Evolutionary conservation across 164 flowering plant species (phyloP).

Genomic region (Euptelea pleiosperma): DNA sequence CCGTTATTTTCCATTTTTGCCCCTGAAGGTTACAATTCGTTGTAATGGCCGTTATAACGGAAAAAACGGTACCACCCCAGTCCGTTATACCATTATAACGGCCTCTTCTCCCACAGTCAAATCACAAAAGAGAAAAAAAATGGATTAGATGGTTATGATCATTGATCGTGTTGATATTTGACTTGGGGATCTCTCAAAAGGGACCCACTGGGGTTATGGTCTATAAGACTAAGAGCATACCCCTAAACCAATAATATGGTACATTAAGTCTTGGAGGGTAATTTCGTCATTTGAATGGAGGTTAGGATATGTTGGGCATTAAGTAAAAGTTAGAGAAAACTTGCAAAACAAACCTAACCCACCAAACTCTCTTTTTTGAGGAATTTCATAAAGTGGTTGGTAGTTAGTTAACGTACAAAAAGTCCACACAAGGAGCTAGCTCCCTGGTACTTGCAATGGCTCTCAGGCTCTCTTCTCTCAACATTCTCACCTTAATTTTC

Average conservation of each 20-base stretch:
- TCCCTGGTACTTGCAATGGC: slow-evolving; percentile 8
- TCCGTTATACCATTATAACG: too few species aligned
- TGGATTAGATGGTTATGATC: too few species aligned
- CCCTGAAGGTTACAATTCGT: too few species aligned
- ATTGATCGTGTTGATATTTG: too few species aligned
- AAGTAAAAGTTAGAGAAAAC: neutral
- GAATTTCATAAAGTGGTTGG: slow-evolving; percentile 1
- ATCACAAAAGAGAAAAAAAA: too few species aligned
- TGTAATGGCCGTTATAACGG: too few species aligned
- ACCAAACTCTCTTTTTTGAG: slow-evolving; percentile 5
- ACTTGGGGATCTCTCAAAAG: too few species aligned
- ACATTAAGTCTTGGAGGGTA: neutral
- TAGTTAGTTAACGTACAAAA: slow-evolving; percentile 1
- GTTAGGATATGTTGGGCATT: neutral
- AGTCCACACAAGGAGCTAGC: neutral
- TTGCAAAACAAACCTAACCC: slow-evolving; percentile 6
- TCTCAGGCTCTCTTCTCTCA: slow-evolving; percentile 1
- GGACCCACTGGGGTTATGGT: too few species aligned
- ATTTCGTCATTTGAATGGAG: neutral
- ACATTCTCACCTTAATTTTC: slow-evolving; percentile 9
- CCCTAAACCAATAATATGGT: neutral
- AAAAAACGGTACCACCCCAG: too few species aligned
- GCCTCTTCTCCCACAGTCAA: too few species aligned
- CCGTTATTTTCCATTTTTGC: too few species aligned
- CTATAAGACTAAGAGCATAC: too few species aligned